Base-by-base conservation (phyloP, 1,139 yeast genomes). In the Yamadazyma sp. region DNA sequence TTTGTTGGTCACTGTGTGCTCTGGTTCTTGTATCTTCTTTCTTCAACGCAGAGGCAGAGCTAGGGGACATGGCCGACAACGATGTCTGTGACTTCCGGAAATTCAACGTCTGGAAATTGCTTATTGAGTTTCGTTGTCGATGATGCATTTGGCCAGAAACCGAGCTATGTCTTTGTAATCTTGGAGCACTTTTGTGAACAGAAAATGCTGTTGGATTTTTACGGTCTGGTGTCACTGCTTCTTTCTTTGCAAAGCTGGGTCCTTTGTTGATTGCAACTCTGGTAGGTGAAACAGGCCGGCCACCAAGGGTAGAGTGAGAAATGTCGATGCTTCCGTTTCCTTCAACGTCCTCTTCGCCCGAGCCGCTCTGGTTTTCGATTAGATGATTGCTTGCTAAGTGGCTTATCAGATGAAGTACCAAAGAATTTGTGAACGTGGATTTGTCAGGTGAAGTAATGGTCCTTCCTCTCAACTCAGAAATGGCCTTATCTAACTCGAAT, bases 401-500 rank as follows among this genome's bases (percentile, higher is more conserved):
- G 24, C 30, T 30, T 38, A 43, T 31, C 12, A 45, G 37, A 22
- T 41, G 39, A 3, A 39, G 33, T 3, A 36, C 40, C 33, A 42
- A 32, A 4, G 43, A 32, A 24, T 34, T 43, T 20, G 42, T 38
- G 7, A 58, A 48, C n/a, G 57, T 44, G 8, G 60, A 43, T 34
- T 57, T 57, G 37, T 51, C 56, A 1, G 62, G 56, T 0, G 66
- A 58, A 0, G 73, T 61, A 8, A 87, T 77, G 25, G 87, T 67
- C 42, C 88, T 68, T 4, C 94, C 83, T 46, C 92, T 73, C 41
- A 89, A 62, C 8, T 64, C 57, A 17, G 82, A 73, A 5, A 91
- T 88, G 3, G 95, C 86, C 45, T 76, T 77, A 61, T 91, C 98
- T 33, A 92, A 64, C 0, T 91, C 87, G 60, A 91, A 83, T 54